These are phyloP conservation scores for Phytophthora megakarya DNA, from an alignment of 352 stramenopile species.

Conservation along the genomic window DNA sequence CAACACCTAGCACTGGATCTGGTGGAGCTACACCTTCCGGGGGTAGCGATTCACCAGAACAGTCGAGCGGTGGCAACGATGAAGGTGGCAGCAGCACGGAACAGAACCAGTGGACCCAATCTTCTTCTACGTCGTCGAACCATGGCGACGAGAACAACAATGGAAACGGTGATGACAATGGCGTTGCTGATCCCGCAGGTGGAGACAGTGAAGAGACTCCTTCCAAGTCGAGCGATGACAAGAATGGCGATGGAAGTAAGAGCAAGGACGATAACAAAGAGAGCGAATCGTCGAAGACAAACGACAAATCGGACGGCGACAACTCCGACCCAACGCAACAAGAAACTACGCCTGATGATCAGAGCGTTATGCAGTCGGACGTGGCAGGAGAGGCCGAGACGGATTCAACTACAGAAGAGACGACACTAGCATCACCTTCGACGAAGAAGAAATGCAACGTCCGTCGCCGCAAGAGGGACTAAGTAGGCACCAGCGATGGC, in stretches of 20 bases:
- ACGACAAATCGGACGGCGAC: slow-evolving; percentile 21
- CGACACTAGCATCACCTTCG: background rate
- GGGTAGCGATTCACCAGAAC: background rate
- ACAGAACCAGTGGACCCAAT: background rate
- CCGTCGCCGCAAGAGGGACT: slow-evolving; percentile 28
- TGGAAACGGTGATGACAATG: background rate
- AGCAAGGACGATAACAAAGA: slow-evolving; percentile 1
- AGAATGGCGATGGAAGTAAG: background rate
- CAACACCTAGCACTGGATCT: slow-evolving; percentile 8
- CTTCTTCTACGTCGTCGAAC: background rate
- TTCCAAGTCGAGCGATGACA: background rate
- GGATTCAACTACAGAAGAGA: background rate
- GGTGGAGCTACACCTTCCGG: background rate
- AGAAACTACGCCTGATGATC: slow-evolving; percentile 8
- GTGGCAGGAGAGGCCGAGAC: slow-evolving; percentile 17
- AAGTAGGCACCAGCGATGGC: slow-evolving; percentile 8
- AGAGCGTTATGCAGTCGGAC: slow-evolving; percentile 25
- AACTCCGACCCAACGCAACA: slow-evolving; percentile 17
- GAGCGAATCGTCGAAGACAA: background rate
- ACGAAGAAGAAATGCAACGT: slow-evolving; percentile 23
- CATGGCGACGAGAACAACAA: background rate
- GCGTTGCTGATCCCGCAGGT: background rate
- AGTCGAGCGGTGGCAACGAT: slow-evolving; percentile 1
- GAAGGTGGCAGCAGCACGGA: background rate
- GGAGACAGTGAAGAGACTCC: background rate